Percentiles rank a stretch among this genome's conserved stretches.
These are phyloP conservation scores for Rubia peregrina DNA, from an alignment of 305 asterid genomes.

Conservation along the genomic window DNA sequence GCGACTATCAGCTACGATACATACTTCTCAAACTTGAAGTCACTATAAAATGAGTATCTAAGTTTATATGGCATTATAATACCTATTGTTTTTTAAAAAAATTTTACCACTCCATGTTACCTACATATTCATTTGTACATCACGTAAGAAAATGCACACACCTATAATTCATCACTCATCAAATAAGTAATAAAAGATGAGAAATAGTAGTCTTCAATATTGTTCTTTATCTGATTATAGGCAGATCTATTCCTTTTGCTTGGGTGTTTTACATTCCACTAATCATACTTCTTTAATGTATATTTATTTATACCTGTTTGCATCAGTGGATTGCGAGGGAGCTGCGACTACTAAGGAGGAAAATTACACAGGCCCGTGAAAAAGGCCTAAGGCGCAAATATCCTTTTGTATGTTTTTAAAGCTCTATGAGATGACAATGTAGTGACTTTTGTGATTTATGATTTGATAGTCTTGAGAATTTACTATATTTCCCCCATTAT, in stretches of 20 bases:
- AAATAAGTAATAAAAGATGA: neutral
- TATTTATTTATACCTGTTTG: neutral
- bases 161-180: too few relatives aligned
- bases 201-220: neutral
- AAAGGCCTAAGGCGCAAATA: conserved; percentile 80
- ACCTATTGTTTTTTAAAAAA: too few relatives aligned
- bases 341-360: conserved; percentile 38
- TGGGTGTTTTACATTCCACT: neutral
- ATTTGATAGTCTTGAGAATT: conserved; percentile 2
- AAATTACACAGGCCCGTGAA: conserved; percentile 55
- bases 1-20: too few relatives aligned
- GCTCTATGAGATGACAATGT: neutral
- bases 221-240: neutral
- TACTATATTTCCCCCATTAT: neutral
- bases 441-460: neutral
- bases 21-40: too few relatives aligned
- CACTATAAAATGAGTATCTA: too few relatives aligned
- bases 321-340: conserved; percentile 64
- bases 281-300: neutral
- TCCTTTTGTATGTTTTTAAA: conserved; percentile 32
- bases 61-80: too few relatives aligned
- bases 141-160: too few relatives aligned
- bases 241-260: neutral
- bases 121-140: too few relatives aligned
- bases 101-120: too few relatives aligned